Evolutionary conservation across 805 yeast genomes (phyloP).

Genomic region (Helenozyma rhizophorensis): DNA sequence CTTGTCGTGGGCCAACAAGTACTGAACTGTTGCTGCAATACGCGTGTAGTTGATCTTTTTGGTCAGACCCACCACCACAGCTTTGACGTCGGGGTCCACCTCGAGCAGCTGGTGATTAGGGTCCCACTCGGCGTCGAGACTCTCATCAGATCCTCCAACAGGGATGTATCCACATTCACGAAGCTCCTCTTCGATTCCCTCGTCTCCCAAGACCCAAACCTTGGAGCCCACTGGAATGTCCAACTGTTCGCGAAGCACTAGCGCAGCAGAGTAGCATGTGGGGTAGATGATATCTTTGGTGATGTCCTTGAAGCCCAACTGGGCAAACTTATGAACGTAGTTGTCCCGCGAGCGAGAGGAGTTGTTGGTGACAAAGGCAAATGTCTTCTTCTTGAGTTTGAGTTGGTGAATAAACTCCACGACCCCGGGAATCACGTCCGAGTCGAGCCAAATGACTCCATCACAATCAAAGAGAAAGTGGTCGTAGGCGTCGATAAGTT

Average conservation of each 20-base stretch:
- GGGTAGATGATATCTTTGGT: constrained; percentile 30
- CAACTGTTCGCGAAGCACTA: constrained; percentile 20
- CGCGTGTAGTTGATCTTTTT: constrained; percentile 34
- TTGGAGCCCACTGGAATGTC: constrained; percentile 26
- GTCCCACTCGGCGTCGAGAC: constrained; percentile 22
- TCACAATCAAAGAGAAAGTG: constrained; percentile 41
- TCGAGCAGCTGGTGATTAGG: constrained; percentile 21
- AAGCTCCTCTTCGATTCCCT: constrained; percentile 34
- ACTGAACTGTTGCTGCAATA: constrained; percentile 34
- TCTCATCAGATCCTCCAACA: constrained; percentile 30
- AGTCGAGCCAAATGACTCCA: constrained; percentile 41
- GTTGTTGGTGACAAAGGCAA: constrained; percentile 36
- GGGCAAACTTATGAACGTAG: constrained; percentile 28
- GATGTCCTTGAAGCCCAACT: constrained; percentile 26
- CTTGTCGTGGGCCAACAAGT: constrained; percentile 28
- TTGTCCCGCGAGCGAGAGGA: constrained; percentile 31
- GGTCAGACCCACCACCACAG: constrained; percentile 39
- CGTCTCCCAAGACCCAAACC: constrained; percentile 39
- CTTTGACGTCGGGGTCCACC: constrained; percentile 36
- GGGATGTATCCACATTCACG: constrained; percentile 29
- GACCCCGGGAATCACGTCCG: constrained; percentile 30
- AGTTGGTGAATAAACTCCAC: constrained; percentile 22
- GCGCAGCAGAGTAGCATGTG: constrained; percentile 35
- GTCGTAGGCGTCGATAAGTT: constrained; percentile 26
- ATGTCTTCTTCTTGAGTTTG: constrained; percentile 20